Percentiles rank a stretch among this genome's conserved stretches.
These are phyloP conservation scores for Jimgerdemannia flammicorona DNA, from an alignment of 192 early-diverging fungal genomes.

Conservation along the genomic window DNA sequence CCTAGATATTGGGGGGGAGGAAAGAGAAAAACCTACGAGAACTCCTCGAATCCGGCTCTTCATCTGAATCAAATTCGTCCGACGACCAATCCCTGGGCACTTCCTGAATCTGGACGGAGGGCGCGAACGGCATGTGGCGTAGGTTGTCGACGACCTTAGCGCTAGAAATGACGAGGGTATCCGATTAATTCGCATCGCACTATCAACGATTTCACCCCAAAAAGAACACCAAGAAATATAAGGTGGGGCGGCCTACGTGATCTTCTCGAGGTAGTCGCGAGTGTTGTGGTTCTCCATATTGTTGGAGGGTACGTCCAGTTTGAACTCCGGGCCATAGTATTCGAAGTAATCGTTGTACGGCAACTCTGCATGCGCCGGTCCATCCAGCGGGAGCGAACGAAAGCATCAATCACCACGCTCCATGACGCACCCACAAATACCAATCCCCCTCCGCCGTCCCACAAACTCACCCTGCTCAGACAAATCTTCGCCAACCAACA, in stretches of 20 bases:
- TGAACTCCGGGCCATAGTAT: conserved; percentile 90
- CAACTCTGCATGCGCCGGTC: conserved; percentile 42
- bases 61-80: conserved; percentile 20
- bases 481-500: conserved; percentile 69
- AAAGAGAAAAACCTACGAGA: not conserved
- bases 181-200: not conserved
- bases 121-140: conserved; percentile 65
- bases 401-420: not conserved
- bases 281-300: conserved; percentile 88
- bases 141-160: conserved; percentile 59
- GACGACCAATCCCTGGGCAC: conserved; percentile 51
- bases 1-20: not conserved
- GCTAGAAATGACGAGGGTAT: conserved; percentile 9
- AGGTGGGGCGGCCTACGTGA: conserved; percentile 46
- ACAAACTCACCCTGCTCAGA: conserved; percentile 4
- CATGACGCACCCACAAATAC: conserved; percentile 10
- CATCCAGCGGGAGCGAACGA: conserved; percentile 10
- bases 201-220: not conserved
- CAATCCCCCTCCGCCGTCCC: conserved; percentile 3
- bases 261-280: conserved; percentile 75
- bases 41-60: not conserved
- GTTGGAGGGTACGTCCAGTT: conserved; percentile 77
- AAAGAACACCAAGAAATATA: not conserved
- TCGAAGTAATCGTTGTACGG: conserved; percentile 87
- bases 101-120: conserved; percentile 82